Evolutionary conservation across 768 basidiomycete species (phyloP).

Genomic region (Xerocomus spinulosus): DNA sequence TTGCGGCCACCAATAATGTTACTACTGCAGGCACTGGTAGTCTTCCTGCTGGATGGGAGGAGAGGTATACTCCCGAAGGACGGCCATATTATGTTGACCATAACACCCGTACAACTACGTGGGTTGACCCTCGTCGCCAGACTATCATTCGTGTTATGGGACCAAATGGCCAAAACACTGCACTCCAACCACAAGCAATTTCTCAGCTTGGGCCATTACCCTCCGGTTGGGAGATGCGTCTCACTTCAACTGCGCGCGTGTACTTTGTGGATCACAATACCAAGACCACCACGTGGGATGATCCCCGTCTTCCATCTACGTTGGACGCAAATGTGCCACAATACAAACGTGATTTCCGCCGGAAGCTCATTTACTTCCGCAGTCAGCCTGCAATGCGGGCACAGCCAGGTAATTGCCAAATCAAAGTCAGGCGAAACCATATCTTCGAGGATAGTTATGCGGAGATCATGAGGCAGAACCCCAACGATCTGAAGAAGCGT

Average conservation of each 20-base stretch:
- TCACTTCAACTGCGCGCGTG: slow-evolving; percentile 94
- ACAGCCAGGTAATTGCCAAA: slow-evolving; percentile 98
- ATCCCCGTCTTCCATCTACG: slow-evolving; percentile 92
- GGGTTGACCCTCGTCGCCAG: slow-evolving; percentile 98
- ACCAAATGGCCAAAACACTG: slow-evolving; percentile 81
- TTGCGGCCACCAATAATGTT: slow-evolving; percentile 45
- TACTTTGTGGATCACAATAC: slow-evolving; percentile 99
- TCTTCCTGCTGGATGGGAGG: slow-evolving; percentile 97
- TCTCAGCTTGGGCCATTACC: slow-evolving; percentile 95
- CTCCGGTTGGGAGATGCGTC: slow-evolving; percentile 99
- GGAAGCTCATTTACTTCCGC: slow-evolving; percentile 99
- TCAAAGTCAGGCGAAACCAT: slow-evolving; percentile 96
- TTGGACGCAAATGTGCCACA: slow-evolving; percentile 97
- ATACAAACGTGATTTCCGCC: slow-evolving; percentile 98
- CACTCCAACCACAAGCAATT: slow-evolving; percentile 91
- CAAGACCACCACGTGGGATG: slow-evolving; percentile 99
- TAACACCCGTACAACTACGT: slow-evolving; percentile 99
- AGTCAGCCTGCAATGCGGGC: slow-evolving; percentile 97
- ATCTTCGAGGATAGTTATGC: slow-evolving; percentile 99
- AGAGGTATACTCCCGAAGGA: slow-evolving; percentile 96
- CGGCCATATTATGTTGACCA: slow-evolving; percentile 99
- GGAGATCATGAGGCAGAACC: slow-evolving; percentile 99
- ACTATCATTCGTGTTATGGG: slow-evolving; percentile 97
- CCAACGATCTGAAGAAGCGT: slow-evolving; percentile 96
- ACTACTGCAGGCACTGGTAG: slow-evolving; percentile 80